Conservation (phyloP, 208 protist species). For the Leishmania amazonensis region DNA sequence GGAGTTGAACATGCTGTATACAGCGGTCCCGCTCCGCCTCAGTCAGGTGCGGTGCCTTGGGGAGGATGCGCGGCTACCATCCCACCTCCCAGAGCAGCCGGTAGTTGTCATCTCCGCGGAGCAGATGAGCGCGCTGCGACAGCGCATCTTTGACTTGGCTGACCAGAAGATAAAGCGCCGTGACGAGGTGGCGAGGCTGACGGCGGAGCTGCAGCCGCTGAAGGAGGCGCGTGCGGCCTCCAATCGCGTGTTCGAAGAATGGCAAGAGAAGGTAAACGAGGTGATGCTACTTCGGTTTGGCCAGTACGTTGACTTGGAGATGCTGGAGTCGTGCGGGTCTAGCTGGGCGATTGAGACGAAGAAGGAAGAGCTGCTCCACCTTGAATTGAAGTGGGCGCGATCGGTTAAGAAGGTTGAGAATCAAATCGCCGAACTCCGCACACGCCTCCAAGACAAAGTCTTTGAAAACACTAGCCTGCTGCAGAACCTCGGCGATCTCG, state of each 20-base stretch:
- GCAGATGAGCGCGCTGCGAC: conserved; percentile 61
- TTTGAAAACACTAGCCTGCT: conserved; percentile 89
- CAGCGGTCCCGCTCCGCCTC: conserved; percentile 87
- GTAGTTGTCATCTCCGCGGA: conserved; percentile 82
- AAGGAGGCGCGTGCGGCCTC: conserved; percentile 73
- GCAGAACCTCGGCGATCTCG: conserved; percentile 83
- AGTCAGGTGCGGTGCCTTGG: conserved; percentile 82
- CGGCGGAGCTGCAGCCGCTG: conserved; percentile 61
- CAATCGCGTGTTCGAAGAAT: conserved; percentile 68
- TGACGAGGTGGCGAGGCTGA: conserved; percentile 56
- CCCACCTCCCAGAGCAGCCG: conserved; percentile 46
- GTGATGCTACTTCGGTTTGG: conserved; percentile 97
- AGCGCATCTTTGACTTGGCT: conserved; percentile 80
- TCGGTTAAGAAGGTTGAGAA: conserved; percentile 68
- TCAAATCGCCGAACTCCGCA: conserved; percentile 68
- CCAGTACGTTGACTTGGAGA: conserved; percentile 92
- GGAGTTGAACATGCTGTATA: conserved; percentile 95
- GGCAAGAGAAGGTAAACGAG: conserved; percentile 90
- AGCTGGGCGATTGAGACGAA: conserved; percentile 89
- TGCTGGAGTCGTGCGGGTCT: conserved; percentile 85
- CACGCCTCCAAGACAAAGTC: conserved; percentile 62
- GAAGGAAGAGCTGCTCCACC: conserved; percentile 85
- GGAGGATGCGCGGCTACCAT: conserved; percentile 40
- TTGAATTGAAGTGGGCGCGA: conserved; percentile 81
- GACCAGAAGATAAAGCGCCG: conserved; percentile 71